A percentile compares a stretch with the other conserved stretches of the same genome.
These are phyloP conservation scores for Desmodesmus armatus DNA, from an alignment of 139 green algal species.

Conservation along the genomic window DNA sequence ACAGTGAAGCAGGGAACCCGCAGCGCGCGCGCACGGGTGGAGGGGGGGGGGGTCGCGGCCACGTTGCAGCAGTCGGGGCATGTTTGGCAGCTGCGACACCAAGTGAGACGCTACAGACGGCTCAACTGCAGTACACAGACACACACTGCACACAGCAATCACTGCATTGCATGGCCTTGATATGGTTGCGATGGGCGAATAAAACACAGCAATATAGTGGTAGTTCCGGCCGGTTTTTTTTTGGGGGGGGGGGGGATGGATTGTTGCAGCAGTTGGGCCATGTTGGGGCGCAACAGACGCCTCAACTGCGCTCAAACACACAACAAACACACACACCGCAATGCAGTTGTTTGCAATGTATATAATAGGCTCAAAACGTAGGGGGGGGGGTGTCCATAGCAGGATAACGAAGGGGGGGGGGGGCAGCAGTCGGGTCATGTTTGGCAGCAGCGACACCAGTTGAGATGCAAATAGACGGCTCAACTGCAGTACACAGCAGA, in stretches of 20 bases:
- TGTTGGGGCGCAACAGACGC: conserved; percentile 44
- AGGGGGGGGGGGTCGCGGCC: no score
- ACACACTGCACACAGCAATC: neutral
- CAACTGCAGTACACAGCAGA: no score
- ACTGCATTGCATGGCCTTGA: neutral
- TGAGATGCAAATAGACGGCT: conserved; percentile 42
- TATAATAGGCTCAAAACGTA: neutral
- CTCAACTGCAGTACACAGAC: neutral
- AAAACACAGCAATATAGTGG: no score
- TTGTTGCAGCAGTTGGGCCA: neutral
- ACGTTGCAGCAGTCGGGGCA: conserved; percentile 63
- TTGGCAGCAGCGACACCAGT: conserved; percentile 65
- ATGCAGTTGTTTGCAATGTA: no score
- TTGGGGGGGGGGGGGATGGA: no score
- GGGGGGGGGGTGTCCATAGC: neutral
- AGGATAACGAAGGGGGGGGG: no score
- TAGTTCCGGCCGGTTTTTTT: no score
- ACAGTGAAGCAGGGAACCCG: neutral
- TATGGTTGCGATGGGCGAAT: no score
- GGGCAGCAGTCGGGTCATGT: conserved; percentile 66
- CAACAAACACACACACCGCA: no score
- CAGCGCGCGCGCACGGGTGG: no score
- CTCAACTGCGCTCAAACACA: no score
- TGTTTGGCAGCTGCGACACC: conserved; percentile 62
- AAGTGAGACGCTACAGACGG: conserved; percentile 51